Evolutionary conservation across 2,329 filamentous ascomycete genomes (phyloP).

Genomic region (Madurella mycetomatis): DNA sequence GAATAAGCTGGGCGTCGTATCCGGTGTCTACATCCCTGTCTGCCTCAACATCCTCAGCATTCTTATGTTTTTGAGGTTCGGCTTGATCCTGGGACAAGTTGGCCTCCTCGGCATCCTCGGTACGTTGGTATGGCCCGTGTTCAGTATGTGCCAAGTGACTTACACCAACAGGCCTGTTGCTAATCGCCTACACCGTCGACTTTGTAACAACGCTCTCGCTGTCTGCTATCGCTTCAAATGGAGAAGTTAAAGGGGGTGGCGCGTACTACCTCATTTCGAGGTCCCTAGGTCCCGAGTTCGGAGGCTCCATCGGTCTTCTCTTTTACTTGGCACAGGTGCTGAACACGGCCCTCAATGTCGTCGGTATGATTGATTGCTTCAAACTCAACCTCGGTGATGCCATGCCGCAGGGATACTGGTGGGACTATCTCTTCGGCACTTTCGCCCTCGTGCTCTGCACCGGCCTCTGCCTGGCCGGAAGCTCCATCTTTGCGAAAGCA

Average conservation of each 20-base stretch:
- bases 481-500: conserved; percentile 72
- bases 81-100: conserved; percentile 75
- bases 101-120: conserved; percentile 77
- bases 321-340: conserved; percentile 89
- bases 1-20: conserved; percentile 70
- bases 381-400: conserved; percentile 66
- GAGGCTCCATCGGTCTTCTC: conserved; percentile 79
- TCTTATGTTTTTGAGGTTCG: conserved; percentile 87
- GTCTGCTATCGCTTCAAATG: conserved; percentile 85
- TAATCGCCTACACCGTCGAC: conserved; percentile 74
- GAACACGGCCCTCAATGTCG: conserved; percentile 82
- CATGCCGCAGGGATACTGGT: conserved; percentile 70
- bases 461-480: conserved; percentile 71
- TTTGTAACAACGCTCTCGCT: conserved; percentile 81
- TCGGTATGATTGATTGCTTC: conserved; percentile 79
- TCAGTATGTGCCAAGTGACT: conserved; percentile 4
- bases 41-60: conserved; percentile 85
- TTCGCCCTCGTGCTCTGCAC: conserved; percentile 68
- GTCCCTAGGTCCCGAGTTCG: conserved; percentile 81
- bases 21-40: conserved; percentile 82
- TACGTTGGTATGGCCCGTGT: conserved; percentile 29
- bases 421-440: conserved; percentile 71
- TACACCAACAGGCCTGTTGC: conserved; percentile 57
- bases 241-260: conserved; percentile 80
- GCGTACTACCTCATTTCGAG: conserved; percentile 87